phyloP scores from a whole-genome alignment of 2,329 filamentous ascomycete species.

The Colletotrichum truncatum region DNA sequence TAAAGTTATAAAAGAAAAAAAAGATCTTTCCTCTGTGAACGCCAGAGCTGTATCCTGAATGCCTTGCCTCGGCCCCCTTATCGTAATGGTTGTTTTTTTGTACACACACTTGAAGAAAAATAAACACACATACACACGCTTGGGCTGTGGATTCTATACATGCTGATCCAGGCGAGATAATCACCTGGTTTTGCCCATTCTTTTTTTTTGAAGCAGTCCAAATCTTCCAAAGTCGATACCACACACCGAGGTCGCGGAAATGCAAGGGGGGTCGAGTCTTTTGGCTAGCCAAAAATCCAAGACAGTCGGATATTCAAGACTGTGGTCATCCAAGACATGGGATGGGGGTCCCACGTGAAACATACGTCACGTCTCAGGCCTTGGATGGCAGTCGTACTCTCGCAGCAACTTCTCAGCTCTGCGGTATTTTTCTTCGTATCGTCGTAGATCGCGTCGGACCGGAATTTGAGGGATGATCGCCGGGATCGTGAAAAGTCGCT shows the following conservation, averaged over 20 bases:
- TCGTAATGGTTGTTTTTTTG: not conserved
- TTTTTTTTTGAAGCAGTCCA: not conserved
- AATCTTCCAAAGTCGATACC: not conserved
- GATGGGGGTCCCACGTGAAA: slow-evolving; percentile 11
- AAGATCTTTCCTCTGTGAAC: slow-evolving; percentile 2
- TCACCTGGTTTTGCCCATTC: not conserved
- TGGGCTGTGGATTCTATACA: slow-evolving; percentile 3
- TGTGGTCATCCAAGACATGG: not conserved
- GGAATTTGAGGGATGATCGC: not conserved
- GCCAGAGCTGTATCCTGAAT: slow-evolving; percentile 3
- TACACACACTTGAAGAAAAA: not conserved
- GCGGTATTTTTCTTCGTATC: not conserved
- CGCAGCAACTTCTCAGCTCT: not conserved
- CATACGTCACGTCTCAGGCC: slow-evolving; percentile 20
- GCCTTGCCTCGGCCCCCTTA: not conserved
- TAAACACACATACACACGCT: not conserved
- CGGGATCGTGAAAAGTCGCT: not conserved
- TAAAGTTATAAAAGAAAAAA: not conserved
- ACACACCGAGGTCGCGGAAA: not conserved
- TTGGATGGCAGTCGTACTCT: slow-evolving; percentile 8
- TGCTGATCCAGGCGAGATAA: not conserved
- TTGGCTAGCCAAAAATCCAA: not conserved
- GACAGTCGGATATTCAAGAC: slow-evolving; percentile 1
- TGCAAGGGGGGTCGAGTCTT: not conserved
- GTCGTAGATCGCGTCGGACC: not conserved